phyloP scores from a whole-genome alignment of 768 basidiomycete genomes.

The Mycena crocata region DNA sequence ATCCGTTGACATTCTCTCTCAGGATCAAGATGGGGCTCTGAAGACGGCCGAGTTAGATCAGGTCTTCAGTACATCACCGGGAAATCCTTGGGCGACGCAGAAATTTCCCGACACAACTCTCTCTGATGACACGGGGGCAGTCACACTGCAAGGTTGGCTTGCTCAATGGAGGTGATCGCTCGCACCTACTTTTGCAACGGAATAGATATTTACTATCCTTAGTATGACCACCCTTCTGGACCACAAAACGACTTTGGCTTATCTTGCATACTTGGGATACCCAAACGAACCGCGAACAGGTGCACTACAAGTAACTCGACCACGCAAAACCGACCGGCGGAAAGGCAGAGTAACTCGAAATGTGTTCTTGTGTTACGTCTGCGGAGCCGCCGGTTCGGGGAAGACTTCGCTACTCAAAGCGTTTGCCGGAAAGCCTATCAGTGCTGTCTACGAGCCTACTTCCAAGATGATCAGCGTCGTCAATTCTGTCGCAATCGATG shows the following conservation, averaged over 20 bases:
- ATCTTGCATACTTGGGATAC: conserved; percentile 96
- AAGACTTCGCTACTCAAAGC: conserved; percentile 90
- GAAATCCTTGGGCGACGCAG: conserved; percentile 95
- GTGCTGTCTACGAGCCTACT: conserved; percentile 85
- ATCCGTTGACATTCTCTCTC: conserved; percentile 1
- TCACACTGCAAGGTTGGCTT: conserved; percentile 97
- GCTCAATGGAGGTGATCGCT: conserved; percentile 96
- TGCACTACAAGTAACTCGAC: conserved; percentile 86
- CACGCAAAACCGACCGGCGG: conserved; percentile 85
- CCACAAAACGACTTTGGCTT: conserved; percentile 90
- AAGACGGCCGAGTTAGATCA: conserved; percentile 86
- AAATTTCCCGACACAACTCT: conserved; percentile 93
- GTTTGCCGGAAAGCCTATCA: conserved; percentile 88
- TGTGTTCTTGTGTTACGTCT: conserved; percentile 93
- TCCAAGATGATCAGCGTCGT: conserved; percentile 92
- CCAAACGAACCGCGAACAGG: conserved; percentile 81
- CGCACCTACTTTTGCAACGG: conserved; percentile 10
- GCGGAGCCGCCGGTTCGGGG: conserved; percentile 95
- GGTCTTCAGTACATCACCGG: conserved; percentile 93
- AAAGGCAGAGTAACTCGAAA: conserved; percentile 91
- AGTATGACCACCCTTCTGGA: conserved; percentile 99
- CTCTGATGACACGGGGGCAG: conserved; percentile 86
- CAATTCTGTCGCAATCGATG: conserved; percentile 93
- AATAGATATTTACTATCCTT: conserved; percentile 10
- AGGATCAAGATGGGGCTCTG: conserved; percentile 97